Conservation (phyloP, 495 filamentous ascomycete species). For the Hypoxylon perforatum region DNA sequence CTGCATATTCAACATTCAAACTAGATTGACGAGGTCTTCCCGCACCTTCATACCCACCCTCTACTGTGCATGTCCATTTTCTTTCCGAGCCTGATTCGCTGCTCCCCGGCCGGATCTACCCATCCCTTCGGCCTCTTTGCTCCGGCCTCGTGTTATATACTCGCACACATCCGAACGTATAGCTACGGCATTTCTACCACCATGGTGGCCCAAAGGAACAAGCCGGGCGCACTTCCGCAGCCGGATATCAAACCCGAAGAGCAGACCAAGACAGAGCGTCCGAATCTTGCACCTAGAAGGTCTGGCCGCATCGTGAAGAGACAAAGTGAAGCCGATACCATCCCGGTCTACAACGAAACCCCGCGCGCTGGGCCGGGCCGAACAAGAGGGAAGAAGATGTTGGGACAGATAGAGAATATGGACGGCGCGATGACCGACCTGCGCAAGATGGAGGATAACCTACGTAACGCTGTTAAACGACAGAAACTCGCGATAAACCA, state of each 20-base stretch:
- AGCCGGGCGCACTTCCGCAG: conserved; percentile 16
- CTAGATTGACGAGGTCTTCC: conserved; percentile 3
- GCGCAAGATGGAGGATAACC: conserved; percentile 45
- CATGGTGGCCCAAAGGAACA: conserved; percentile 39
- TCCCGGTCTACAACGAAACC: not conserved
- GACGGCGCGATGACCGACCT: conserved; percentile 31
- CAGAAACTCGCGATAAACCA: conserved; percentile 44
- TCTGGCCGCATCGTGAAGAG: conserved; percentile 35
- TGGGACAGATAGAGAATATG: not conserved
- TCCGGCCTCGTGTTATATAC: conserved; percentile 22
- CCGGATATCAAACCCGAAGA: conserved; percentile 6
- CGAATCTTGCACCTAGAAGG: conserved; percentile 20
- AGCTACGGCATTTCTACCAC: not conserved
- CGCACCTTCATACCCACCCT: not conserved
- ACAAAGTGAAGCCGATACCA: conserved; percentile 4
- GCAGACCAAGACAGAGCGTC: not conserved
- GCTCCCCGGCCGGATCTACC: conserved; percentile 8
- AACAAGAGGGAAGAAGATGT: conserved; percentile 13
- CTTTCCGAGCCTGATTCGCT: conserved; percentile 32
- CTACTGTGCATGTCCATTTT: conserved; percentile 27
- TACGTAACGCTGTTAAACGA: conserved; percentile 35
- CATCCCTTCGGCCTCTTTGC: conserved; percentile 8
- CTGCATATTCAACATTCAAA: conserved; percentile 3
- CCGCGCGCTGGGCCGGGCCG: conserved; percentile 4
- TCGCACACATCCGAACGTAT: not conserved